A percentile compares a stretch with the other conserved stretches of the same genome.
Evolutionary conservation across 352 stramenopile species (phyloP).

Genomic region (Phytophthora ohioensis): DNA sequence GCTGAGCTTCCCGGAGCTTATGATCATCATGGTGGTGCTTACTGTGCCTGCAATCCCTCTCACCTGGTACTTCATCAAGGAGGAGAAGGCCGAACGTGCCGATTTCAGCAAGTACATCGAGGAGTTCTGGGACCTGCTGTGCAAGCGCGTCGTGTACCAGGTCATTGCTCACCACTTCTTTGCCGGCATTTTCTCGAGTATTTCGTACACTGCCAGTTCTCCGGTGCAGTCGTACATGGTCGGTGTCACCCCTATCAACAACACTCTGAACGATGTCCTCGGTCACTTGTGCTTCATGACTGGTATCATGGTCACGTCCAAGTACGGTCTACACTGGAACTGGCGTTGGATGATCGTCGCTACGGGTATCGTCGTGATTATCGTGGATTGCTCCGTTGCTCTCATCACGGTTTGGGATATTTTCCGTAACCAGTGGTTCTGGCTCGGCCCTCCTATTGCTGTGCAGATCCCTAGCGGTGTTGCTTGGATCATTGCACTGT

Average conservation of each 20-base stretch:
- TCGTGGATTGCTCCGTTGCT: slow-evolving; percentile 44
- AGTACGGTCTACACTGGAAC: slow-evolving; percentile 59
- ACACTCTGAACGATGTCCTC: slow-evolving; percentile 46
- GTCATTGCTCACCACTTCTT: slow-evolving; percentile 62
- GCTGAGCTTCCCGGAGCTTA: slow-evolving; percentile 50
- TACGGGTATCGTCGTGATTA: slow-evolving; percentile 39
- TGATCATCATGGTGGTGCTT: slow-evolving; percentile 53
- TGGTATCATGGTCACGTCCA: slow-evolving; percentile 45
- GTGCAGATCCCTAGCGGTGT: slow-evolving; percentile 48
- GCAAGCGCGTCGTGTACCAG: slow-evolving; percentile 59
- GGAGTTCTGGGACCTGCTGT: slow-evolving; percentile 54
- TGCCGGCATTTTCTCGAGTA: slow-evolving; percentile 49
- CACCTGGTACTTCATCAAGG: slow-evolving; percentile 55
- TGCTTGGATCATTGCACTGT: slow-evolving; percentile 48
- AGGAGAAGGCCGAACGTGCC: slow-evolving; percentile 38
- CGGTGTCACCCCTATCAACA: slow-evolving; percentile 50
- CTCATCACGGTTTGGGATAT: slow-evolving; percentile 57
- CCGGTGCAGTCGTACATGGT: slow-evolving; percentile 50
- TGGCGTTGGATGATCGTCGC: slow-evolving; percentile 51
- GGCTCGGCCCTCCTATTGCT: slow-evolving; percentile 45
- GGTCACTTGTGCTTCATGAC: slow-evolving; percentile 45
- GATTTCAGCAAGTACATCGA: slow-evolving; percentile 49
- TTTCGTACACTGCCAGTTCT: slow-evolving; percentile 46
- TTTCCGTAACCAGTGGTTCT: slow-evolving; percentile 59
- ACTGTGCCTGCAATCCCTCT: slow-evolving; percentile 35